Percentiles rank a stretch among this genome's conserved stretches.
Conservation (phyloP, 164 flowering plant genomes). For the Vitis labrusca region DNA sequence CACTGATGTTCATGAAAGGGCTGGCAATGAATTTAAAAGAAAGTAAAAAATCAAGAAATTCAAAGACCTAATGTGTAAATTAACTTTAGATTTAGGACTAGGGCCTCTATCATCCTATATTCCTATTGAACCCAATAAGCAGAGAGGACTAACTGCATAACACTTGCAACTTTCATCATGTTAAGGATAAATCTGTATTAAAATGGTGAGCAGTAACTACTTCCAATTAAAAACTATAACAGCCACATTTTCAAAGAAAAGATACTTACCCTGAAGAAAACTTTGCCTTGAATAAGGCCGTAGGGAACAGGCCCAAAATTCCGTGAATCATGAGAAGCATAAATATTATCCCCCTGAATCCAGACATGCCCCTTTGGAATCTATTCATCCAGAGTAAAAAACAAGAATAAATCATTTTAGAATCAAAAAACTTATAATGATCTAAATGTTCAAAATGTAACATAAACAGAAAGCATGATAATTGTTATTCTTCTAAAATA, state of each 20-base stretch:
- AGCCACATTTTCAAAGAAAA: background rate
- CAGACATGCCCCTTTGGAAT: constrained; percentile 74
- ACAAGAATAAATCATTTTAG: background rate
- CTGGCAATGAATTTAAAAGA: background rate
- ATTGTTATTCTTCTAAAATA: too few relatives aligned
- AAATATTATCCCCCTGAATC: constrained; percentile 67
- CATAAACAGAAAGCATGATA: too few relatives aligned
- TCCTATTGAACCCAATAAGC: background rate
- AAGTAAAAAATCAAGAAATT: background rate
- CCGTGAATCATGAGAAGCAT: constrained; percentile 56
- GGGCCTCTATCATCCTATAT: background rate
- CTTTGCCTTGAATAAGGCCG: constrained; percentile 57
- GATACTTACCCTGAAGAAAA: constrained; percentile 43
- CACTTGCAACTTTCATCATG: too few relatives aligned
- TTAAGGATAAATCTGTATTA: too few relatives aligned
- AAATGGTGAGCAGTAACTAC: background rate
- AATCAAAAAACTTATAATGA: too few relatives aligned
- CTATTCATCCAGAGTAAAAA: constrained; percentile 21
- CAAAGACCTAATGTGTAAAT: background rate
- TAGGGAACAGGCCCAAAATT: constrained; percentile 64
- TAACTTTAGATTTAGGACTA: background rate
- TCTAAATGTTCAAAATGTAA: too few relatives aligned
- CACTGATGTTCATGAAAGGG: background rate
- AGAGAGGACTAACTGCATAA: too few relatives aligned
- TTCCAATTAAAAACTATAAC: background rate